Percentiles rank a stretch among this genome's conserved stretches.
phyloP scores from a whole-genome alignment of 352 stramenopile genomes.

The Pythium brassicae region DNA sequence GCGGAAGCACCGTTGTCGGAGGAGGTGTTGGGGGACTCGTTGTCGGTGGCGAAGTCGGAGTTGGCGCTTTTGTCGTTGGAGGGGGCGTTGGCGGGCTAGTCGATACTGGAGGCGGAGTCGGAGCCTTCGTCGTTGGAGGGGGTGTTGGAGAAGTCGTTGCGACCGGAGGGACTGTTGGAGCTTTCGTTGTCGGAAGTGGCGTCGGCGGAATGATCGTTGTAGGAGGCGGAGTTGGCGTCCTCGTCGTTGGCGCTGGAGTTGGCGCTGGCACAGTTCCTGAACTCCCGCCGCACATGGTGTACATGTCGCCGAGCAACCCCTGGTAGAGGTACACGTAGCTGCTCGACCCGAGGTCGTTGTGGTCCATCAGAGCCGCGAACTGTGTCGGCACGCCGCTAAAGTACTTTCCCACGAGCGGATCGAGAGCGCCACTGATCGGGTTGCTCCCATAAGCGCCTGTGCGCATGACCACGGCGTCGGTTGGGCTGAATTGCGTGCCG shows the following conservation, averaged over 20 bases:
- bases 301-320: slow-evolving; percentile 9
- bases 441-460: slow-evolving; percentile 22
- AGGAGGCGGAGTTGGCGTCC: neutral
- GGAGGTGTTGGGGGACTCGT: neutral
- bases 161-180: no score
- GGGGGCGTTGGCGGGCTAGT: neutral
- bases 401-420: slow-evolving; percentile 30
- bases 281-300: slow-evolving; percentile 8
- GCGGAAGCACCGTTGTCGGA: no score
- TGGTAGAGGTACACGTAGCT: slow-evolving; percentile 14
- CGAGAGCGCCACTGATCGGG: slow-evolving; percentile 9
- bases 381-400: slow-evolving; percentile 42
- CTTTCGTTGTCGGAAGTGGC: neutral
- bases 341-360: slow-evolving; percentile 10
- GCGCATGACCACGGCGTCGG: slow-evolving; percentile 22
- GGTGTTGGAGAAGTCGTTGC: no score
- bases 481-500: slow-evolving; percentile 2
- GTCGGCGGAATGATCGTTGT: neutral
- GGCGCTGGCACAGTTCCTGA: neutral
- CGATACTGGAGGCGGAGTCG: neutral
- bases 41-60: neutral
- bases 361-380: slow-evolving; percentile 13
- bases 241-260: neutral
- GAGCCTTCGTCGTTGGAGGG: neutral
- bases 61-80: neutral